These are phyloP conservation scores for Theileria parva DNA, from an alignment of 169 alveolate species.

Conservation along the genomic window DNA sequence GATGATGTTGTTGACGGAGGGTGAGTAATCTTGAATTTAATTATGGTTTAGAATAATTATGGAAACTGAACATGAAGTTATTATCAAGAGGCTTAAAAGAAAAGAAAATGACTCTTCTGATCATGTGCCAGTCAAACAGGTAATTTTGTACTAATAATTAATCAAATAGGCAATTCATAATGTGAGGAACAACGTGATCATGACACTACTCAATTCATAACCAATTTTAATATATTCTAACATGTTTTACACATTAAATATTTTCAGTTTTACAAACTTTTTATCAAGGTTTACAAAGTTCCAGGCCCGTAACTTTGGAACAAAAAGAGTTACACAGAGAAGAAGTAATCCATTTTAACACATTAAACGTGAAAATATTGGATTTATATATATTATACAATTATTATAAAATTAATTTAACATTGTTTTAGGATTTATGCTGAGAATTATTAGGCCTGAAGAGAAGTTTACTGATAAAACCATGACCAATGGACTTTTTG, in stretches of 20 bases:
- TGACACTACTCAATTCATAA: slow-evolving; percentile 59
- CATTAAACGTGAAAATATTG: neutral
- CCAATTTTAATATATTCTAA: neutral
- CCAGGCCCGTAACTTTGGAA: slow-evolving; percentile 48
- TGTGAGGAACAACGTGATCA: slow-evolving; percentile 63
- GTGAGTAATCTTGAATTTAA: slow-evolving; percentile 5
- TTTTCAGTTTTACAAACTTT: neutral
- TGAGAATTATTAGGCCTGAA: slow-evolving; percentile 59
- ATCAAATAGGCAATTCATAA: slow-evolving; percentile 56
- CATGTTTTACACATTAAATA: slow-evolving; percentile 21
- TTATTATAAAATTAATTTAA: neutral
- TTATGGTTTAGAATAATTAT: slow-evolving; percentile 40
- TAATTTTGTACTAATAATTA: neutral
- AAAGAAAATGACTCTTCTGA: slow-evolving; percentile 52
- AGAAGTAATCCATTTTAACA: slow-evolving; percentile 28
- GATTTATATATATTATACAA: neutral
- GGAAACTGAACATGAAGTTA: slow-evolving; percentile 55
- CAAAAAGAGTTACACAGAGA: slow-evolving; percentile 64
- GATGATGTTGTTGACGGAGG: slow-evolving; percentile 80
- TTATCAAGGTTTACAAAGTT: slow-evolving; percentile 2
- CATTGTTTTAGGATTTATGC: slow-evolving; percentile 44
- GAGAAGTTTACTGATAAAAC: slow-evolving; percentile 48
- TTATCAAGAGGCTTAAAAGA: slow-evolving; percentile 45
- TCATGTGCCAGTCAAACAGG: slow-evolving; percentile 62
- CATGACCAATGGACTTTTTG: slow-evolving; percentile 28